Evolutionary conservation across 2,329 filamentous ascomycete genomes (phyloP).

Genomic region (Pseudogymnoascus sp.): DNA sequence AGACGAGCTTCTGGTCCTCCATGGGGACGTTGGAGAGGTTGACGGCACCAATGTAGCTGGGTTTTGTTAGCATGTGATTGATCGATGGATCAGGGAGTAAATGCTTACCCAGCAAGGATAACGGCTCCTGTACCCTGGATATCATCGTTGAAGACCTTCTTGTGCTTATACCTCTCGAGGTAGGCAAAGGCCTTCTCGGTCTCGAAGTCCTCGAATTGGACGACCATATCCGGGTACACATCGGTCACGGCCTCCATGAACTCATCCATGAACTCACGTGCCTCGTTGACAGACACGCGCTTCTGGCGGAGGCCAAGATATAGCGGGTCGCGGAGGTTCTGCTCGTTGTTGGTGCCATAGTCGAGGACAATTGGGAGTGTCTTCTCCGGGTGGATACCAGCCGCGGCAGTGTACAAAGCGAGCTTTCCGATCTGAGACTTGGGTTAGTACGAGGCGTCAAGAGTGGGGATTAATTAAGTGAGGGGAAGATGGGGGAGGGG

Average conservation of each 20-base stretch:
- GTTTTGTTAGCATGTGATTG: constrained; percentile 44
- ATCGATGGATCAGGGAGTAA: not conserved
- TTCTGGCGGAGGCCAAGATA: constrained; percentile 85
- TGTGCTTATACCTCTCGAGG: constrained; percentile 80
- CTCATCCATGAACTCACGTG: constrained; percentile 91
- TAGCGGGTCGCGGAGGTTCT: constrained; percentile 59
- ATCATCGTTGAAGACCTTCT: constrained; percentile 98
- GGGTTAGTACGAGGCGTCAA: not conserved
- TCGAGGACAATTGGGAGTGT: constrained; percentile 65
- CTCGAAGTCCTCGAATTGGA: constrained; percentile 98
- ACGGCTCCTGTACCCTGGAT: constrained; percentile 97
- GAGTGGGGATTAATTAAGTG: not conserved
- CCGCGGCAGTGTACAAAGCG: constrained; percentile 87
- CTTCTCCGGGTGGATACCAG: constrained; percentile 84
- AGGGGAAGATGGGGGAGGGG: not conserved
- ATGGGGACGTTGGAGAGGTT: constrained; percentile 78
- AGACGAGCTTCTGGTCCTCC: constrained; percentile 88
- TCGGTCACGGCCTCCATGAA: constrained; percentile 89
- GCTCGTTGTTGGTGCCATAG: constrained; percentile 57
- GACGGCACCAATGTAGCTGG: constrained; percentile 58
- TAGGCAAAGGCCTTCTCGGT: constrained; percentile 86
- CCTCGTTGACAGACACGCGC: constrained; percentile 68
- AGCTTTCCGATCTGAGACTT: constrained; percentile 70
- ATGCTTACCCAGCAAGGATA: constrained; percentile 68
- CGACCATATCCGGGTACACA: constrained; percentile 54